Conservation (phyloP, 2,329 filamentous ascomycete genomes). For the Verticillium albo-atrum region DNA sequence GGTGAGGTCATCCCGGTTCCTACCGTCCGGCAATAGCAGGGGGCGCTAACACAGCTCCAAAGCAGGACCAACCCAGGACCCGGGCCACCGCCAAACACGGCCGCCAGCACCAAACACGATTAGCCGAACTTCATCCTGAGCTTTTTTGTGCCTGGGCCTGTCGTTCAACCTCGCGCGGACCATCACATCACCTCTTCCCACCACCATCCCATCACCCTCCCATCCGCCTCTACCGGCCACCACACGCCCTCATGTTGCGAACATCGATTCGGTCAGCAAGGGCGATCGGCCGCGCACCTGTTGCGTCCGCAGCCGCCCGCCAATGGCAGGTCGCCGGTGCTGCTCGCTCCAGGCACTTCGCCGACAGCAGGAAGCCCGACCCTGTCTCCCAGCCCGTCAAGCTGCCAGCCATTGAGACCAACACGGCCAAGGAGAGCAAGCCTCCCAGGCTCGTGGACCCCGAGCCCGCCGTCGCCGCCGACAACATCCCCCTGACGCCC, state of each 20-base stretch:
- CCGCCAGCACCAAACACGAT: slow-evolving; percentile 8
- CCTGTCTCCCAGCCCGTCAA: slow-evolving; percentile 44
- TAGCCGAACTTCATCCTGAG: slow-evolving; percentile 41
- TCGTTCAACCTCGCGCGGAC: slow-evolving; percentile 19
- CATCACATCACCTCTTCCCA: slow-evolving; percentile 14
- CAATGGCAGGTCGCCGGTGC: slow-evolving; percentile 50
- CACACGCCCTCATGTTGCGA: slow-evolving; percentile 62
- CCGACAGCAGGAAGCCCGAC: slow-evolving; percentile 48
- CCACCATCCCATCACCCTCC: slow-evolving; percentile 22
- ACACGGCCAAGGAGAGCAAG: slow-evolving; percentile 41
- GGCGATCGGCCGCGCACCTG: slow-evolving; percentile 51
- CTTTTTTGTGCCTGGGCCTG: slow-evolving; percentile 29
- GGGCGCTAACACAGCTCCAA: not conserved
- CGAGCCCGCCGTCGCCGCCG: slow-evolving; percentile 29
- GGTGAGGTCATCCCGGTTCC: slow-evolving; percentile 13
- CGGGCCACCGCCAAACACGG: not conserved
- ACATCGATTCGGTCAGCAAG: slow-evolving; percentile 62
- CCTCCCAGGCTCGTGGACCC: slow-evolving; percentile 34
- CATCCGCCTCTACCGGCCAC: slow-evolving; percentile 31
- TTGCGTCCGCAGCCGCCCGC: slow-evolving; percentile 46
- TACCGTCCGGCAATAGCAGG: slow-evolving; percentile 8
- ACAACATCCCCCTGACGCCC: slow-evolving; percentile 35
- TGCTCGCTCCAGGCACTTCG: slow-evolving; percentile 44
- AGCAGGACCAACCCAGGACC: not conserved
- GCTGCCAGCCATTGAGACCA: slow-evolving; percentile 49